Evolutionary conservation across 495 filamentous ascomycete genomes (phyloP).

Genomic region (Aspergillus saccharolyticus): DNA sequence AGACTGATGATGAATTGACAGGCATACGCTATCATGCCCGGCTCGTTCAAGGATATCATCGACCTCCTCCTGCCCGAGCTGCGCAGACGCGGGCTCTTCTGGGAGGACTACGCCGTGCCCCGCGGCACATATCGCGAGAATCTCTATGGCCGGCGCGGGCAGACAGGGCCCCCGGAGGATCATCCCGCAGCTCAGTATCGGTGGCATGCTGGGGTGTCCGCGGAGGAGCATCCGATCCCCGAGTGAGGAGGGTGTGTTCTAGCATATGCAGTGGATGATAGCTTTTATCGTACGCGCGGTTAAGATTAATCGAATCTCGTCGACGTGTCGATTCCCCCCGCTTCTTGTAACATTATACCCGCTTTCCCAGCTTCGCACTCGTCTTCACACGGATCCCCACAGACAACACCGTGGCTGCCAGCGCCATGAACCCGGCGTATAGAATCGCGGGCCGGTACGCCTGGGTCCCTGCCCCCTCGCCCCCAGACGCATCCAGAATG

Average conservation of each 20-base stretch:
- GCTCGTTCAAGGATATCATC: conserved; percentile 59
- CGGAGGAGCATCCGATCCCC: conserved; percentile 20
- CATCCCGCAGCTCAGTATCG: conserved; percentile 48
- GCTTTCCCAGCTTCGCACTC: not conserved
- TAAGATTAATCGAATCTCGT: too few relatives aligned
- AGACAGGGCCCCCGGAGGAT: conserved; percentile 40
- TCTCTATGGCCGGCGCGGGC: conserved; percentile 34
- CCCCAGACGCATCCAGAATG: conserved; percentile 50
- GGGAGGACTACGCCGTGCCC: conserved; percentile 41
- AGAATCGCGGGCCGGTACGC: conserved; percentile 56
- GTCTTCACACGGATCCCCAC: not conserved
- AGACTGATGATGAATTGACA: too few relatives aligned
- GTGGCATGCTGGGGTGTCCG: conserved; percentile 44
- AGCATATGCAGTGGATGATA: too few relatives aligned
- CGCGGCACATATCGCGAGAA: conserved; percentile 49
- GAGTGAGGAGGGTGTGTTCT: conserved; percentile 3
- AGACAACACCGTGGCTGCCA: conserved; percentile 14
- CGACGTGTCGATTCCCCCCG: too few relatives aligned
- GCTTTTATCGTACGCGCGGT: too few relatives aligned
- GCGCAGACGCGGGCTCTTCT: conserved; percentile 44
- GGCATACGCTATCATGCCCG: conserved; percentile 57
- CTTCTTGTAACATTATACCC: not conserved
- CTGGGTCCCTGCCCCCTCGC: conserved; percentile 36
- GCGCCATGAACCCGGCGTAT: conserved; percentile 45
- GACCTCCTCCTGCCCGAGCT: conserved; percentile 45